Conservation (phyloP, 1,284 basidiomycete species). For the Golubevia sp. region DNA sequence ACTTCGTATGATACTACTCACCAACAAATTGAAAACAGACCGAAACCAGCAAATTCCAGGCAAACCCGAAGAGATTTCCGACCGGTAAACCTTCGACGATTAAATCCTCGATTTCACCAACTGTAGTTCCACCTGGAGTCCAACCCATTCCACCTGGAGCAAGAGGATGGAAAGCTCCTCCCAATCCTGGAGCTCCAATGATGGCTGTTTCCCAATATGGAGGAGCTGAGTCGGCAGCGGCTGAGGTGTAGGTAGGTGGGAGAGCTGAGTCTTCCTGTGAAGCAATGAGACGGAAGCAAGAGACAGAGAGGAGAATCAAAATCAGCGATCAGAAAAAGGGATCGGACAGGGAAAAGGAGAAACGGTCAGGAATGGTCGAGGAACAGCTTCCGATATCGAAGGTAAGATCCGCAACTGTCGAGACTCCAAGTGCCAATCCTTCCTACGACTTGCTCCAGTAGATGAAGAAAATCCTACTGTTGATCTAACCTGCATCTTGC, state of each 20-base stretch:
- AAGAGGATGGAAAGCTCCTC: conserved; percentile 62
- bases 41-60: conserved; percentile 80
- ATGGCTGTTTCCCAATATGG: conserved; percentile 97
- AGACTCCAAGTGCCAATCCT: too few species aligned
- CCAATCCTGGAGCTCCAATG: conserved; percentile 63
- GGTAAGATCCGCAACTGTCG: too few species aligned
- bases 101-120: conserved; percentile 65
- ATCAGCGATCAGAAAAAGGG: neutral
- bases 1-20: conserved; percentile 10
- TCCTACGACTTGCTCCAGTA: too few species aligned
- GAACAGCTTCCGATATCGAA: too few species aligned
- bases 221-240: conserved; percentile 87
- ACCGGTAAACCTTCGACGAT: conserved; percentile 68
- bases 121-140: conserved; percentile 46
- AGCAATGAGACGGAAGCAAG: neutral
- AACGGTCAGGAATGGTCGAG: too few species aligned
- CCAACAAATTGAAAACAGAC: conserved; percentile 95
- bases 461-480: too few species aligned
- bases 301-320: neutral
- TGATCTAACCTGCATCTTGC: too few species aligned
- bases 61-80: conserved; percentile 73
- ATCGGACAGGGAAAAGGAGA: neutral
- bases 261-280: conserved; percentile 13
- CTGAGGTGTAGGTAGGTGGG: conserved; percentile 78
- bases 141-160: conserved; percentile 61